These are phyloP conservation scores for Globisporangium alternatum DNA, from an alignment of 352 stramenopile genomes.

Conservation along the genomic window DNA sequence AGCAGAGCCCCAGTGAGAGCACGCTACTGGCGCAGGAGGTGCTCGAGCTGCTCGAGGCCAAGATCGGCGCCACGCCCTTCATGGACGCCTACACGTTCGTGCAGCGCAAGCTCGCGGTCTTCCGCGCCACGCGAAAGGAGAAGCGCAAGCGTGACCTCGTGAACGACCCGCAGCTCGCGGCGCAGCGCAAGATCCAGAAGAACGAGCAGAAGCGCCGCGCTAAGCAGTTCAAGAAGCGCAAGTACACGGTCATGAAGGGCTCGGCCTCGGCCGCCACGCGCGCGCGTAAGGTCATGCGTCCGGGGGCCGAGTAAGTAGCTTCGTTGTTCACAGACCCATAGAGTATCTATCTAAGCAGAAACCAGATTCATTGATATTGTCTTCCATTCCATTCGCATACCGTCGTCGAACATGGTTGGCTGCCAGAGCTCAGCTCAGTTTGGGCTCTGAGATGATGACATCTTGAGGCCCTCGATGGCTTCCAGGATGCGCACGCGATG, in stretches of 20 bases:
- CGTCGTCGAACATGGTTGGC: not conserved
- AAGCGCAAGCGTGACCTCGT: constrained; percentile 79
- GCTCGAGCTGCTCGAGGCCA: constrained; percentile 80
- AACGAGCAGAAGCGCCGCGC: constrained; percentile 78
- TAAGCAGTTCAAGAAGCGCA: constrained; percentile 88
- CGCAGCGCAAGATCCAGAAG: constrained; percentile 81
- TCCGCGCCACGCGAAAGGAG: constrained; percentile 68
- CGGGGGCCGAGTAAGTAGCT: constrained; percentile 46
- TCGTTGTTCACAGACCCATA: constrained; percentile 1
- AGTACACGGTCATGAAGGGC: constrained; percentile 84
- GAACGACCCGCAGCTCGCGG: constrained; percentile 66
- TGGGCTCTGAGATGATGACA: not conserved
- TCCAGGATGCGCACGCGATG: constrained; percentile 74
- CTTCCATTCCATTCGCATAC: not conserved
- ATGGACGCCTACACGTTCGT: constrained; percentile 84
- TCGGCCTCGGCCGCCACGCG: constrained; percentile 57
- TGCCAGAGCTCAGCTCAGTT: not conserved
- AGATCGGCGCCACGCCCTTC: constrained; percentile 69
- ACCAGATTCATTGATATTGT: not conserved
- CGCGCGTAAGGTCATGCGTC: constrained; percentile 55
- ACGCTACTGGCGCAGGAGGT: constrained; percentile 79
- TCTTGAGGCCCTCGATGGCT: constrained; percentile 15
- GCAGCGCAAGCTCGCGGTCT: constrained; percentile 72
- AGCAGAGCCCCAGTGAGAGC: constrained; percentile 45
- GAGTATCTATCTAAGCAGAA: constrained; percentile 10